Base-by-base conservation (phyloP, 176 grass and related monocot genomes). In the Avena atlantica region DNA sequence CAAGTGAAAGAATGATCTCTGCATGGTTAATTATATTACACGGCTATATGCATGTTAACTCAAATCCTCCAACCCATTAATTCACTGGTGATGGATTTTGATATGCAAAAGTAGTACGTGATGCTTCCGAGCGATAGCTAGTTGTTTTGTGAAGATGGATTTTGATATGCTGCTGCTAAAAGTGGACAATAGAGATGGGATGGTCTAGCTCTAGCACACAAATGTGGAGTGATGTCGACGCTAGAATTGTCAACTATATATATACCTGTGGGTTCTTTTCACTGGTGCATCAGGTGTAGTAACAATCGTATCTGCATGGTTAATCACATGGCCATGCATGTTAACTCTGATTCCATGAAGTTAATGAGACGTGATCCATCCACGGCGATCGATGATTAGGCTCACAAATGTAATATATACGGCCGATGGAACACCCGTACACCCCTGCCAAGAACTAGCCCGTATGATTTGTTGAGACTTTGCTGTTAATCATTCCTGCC, bases 361-460 rank as follows among this genome's bases (percentile, higher is more conserved):
- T 49, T 74, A 6, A 50, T 50, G n/a, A 25, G 6, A 52, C 15
- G 23, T 16, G 52, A 17, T 29, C 45, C 2, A 50, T 50, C 44
- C 17, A 44, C 10, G 36, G 1, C 0, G 19, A 21, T 45, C 21
- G 57, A 24, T 47, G 9, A 47, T 42, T 47, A 47, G 9, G 45
- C 45, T 9, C 45, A 47, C 45, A 47, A 1, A 47, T 9, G 2
- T 47, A 29, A 29, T 29, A 47, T 47, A 8, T 47, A 24, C 21
- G 20, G 29, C 62, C 17, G 80, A 78, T 56, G 88, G 37, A 34
- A 80, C 79, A 83, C 73, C 63, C 25, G 71, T 15, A 3, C 71
- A 74, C 19, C 44, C 16, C 62, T 4, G 1, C 0, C 59, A 25
- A 80, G n/a, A 61, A 19, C 29, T 47, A 47, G 45, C 45, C 1